Evolutionary conservation across 495 filamentous ascomycete genomes (phyloP).

Genomic region (Poronia punctata): DNA sequence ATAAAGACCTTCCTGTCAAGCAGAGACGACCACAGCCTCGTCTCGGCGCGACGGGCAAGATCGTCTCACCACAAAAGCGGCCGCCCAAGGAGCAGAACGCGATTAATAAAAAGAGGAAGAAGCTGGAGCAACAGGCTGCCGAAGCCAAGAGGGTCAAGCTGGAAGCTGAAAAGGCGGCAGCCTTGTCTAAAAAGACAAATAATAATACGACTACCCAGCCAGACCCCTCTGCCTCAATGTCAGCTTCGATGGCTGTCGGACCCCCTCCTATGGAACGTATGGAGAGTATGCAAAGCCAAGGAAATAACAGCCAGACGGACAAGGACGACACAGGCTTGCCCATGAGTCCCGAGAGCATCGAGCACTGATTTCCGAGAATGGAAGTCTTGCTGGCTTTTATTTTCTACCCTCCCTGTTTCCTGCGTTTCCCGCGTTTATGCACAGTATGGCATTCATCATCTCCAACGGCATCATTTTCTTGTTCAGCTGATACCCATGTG

Average conservation of each 20-base stretch:
- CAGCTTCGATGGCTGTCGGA: constrained; percentile 13
- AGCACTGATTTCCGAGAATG: constrained; percentile 31
- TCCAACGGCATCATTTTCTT: constrained; percentile 4
- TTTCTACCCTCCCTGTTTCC: not conserved
- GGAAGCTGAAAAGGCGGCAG: constrained; percentile 35
- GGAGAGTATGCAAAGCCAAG: constrained; percentile 46
- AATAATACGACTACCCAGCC: constrained; percentile 30
- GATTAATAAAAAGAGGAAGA: constrained; percentile 71
- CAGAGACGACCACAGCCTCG: constrained; percentile 88
- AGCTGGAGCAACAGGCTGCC: constrained; percentile 43
- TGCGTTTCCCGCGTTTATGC: not conserved
- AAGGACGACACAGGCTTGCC: constrained; percentile 51
- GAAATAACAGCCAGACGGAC: constrained; percentile 45
- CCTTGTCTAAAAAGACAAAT: too few species aligned
- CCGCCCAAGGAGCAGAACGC: constrained; percentile 68
- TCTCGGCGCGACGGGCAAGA: constrained; percentile 91
- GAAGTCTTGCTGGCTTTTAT: too few species aligned
- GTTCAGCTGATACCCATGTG: constrained; percentile 11
- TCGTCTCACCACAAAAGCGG: constrained; percentile 81
- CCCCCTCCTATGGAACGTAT: constrained; percentile 40
- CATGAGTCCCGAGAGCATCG: constrained; percentile 61
- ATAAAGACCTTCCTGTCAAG: constrained; percentile 89
- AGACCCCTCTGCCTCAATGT: constrained; percentile 24
- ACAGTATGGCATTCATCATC: constrained; percentile 3
- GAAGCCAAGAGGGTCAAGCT: constrained; percentile 30